Conservation (phyloP, 176 grass and related monocot genomes). For the Cenchrus fungigraminus region DNA sequence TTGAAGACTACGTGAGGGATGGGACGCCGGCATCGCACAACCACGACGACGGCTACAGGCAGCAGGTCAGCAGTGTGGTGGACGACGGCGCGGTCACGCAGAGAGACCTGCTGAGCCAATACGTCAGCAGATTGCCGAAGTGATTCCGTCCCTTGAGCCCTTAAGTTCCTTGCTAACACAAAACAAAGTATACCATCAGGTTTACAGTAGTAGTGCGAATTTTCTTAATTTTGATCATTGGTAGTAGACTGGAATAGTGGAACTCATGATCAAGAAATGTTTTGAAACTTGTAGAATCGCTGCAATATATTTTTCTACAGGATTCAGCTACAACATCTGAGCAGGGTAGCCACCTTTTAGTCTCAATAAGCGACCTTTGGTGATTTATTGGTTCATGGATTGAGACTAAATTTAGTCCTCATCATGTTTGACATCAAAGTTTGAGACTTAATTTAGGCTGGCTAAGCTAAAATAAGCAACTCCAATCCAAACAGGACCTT, state of each 20-base stretch:
- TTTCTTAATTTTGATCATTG: conserved; percentile 9
- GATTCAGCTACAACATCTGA: too few species aligned
- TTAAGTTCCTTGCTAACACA: conserved; percentile 14
- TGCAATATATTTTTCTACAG: too few species aligned
- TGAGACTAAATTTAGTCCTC: too few species aligned
- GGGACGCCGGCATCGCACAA: conserved; percentile 34
- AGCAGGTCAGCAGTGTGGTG: conserved; percentile 52
- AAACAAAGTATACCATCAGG: conserved; percentile 6
- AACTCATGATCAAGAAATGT: not conserved
- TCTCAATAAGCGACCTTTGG: too few species aligned
- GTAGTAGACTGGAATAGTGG: conserved; percentile 15
- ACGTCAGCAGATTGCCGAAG: conserved; percentile 11
- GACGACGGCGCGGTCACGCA: conserved; percentile 37
- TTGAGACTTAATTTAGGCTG: too few species aligned
- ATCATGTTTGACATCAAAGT: too few species aligned
- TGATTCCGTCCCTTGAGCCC: conserved; percentile 8
- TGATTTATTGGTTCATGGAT: too few species aligned
- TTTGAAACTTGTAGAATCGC: not conserved
- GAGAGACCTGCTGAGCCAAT: conserved; percentile 52
- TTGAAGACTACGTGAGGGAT: conserved; percentile 35
- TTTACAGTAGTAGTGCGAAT: conserved; percentile 17
- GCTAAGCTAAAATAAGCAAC: too few species aligned
- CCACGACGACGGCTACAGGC: conserved; percentile 55
- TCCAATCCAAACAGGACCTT: too few species aligned
- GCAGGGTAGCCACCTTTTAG: too few species aligned